phyloP scores from a whole-genome alignment of 345 rosid species.

The Salix brachista region DNA sequence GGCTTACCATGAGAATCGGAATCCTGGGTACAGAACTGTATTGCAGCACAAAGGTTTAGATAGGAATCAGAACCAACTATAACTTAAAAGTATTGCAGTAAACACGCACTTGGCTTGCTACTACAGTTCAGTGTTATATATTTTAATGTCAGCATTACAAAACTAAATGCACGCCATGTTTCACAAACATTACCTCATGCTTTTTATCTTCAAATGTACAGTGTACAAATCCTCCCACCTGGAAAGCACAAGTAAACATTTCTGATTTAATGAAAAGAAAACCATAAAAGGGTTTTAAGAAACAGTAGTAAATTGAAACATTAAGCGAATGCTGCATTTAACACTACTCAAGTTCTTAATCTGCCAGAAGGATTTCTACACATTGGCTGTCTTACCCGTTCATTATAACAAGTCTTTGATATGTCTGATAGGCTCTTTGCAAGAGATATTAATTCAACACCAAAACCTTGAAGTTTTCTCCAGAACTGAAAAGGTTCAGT shows the following conservation, averaged over 20 bases:
- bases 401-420: slow-evolving; percentile 43
- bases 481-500: slow-evolving; percentile 11
- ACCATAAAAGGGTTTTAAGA: neutral
- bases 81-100: neutral
- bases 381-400: slow-evolving; percentile 46
- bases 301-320: neutral
- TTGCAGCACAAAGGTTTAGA: slow-evolving; percentile 15
- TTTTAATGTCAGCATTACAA: neutral
- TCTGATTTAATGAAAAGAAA: neutral
- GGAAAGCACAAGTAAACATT: neutral
- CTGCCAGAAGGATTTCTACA: neutral
- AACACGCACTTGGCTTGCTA: neutral
- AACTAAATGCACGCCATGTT: neutral
- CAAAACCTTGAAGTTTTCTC: slow-evolving; percentile 54
- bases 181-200: slow-evolving; percentile 26
- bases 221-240: slow-evolving; percentile 26
- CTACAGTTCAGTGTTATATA: neutral
- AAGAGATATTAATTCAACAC: slow-evolving; percentile 63
- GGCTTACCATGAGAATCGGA: slow-evolving; percentile 37
- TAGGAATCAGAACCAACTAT: neutral
- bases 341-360: neutral
- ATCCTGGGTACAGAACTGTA: slow-evolving; percentile 37
- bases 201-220: slow-evolving; percentile 24
- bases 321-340: neutral
- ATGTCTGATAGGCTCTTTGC: slow-evolving; percentile 61